Evolutionary conservation across 169 alveolate genomes (phyloP).

Genomic region (Plasmodium adleri): DNA sequence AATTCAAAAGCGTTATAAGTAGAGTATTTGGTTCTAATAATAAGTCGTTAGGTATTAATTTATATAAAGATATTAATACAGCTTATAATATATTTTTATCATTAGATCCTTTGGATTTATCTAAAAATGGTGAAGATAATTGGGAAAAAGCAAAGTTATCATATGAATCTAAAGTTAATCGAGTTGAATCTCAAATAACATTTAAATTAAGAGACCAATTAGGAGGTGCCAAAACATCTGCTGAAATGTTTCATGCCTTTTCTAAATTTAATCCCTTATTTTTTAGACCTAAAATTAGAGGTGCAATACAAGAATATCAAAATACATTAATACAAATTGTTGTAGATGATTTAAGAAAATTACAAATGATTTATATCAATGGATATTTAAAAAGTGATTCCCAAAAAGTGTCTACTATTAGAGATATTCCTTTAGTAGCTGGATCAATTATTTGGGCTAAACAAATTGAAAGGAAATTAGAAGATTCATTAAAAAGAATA

Average conservation of each 20-base stretch:
- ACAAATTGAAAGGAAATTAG: slow-evolving; percentile 91
- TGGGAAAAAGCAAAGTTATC: slow-evolving; percentile 91
- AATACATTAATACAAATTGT: slow-evolving; percentile 92
- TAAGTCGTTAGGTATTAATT: slow-evolving; percentile 80
- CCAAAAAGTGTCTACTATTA: slow-evolving; percentile 89
- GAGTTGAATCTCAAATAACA: slow-evolving; percentile 96
- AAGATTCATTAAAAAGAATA: slow-evolving; percentile 88
- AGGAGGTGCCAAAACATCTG: slow-evolving; percentile 95
- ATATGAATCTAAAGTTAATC: slow-evolving; percentile 94
- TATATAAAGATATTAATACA: slow-evolving; percentile 88
- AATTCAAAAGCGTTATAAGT: slow-evolving; percentile 91
- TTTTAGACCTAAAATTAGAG: slow-evolving; percentile 95
- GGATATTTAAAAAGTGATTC: slow-evolving; percentile 94
- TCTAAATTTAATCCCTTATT: slow-evolving; percentile 96
- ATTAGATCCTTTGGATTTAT: slow-evolving; percentile 88
- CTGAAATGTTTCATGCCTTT: slow-evolving; percentile 97
- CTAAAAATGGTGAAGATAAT: slow-evolving; percentile 88
- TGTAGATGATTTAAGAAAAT: slow-evolving; percentile 91
- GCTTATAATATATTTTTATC: slow-evolving; percentile 88
- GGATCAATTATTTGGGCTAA: slow-evolving; percentile 97
- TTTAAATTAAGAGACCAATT: slow-evolving; percentile 94
- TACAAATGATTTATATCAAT: slow-evolving; percentile 92
- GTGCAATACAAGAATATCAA: slow-evolving; percentile 98
- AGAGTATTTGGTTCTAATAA: slow-evolving; percentile 81
- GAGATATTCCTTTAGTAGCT: slow-evolving; percentile 95